These are phyloP conservation scores for Glebionis coronaria DNA, from an alignment of 129 eudicot species.

Conservation along the genomic window DNA sequence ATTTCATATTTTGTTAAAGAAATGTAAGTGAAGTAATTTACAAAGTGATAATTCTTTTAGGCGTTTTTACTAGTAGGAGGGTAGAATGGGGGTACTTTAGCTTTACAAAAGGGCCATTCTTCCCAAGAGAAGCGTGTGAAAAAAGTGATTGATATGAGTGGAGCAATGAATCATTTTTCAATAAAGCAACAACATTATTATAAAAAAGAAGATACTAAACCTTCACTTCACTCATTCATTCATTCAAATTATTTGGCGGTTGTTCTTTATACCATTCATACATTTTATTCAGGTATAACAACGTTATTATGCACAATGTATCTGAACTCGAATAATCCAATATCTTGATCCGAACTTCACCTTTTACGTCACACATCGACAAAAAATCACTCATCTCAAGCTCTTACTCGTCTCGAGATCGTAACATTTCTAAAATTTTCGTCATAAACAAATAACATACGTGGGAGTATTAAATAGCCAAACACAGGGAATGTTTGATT, in stretches of 20 bases:
- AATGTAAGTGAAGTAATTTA: too few relatives aligned
- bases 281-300: not conserved
- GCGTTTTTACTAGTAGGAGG: slow-evolving; percentile 15
- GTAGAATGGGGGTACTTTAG: slow-evolving; percentile 21
- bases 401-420: slow-evolving; percentile 34
- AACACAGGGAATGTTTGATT: slow-evolving; percentile 80
- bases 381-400: slow-evolving; percentile 27
- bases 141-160: slow-evolving; percentile 30
- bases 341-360: not conserved
- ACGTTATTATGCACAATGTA: not conserved
- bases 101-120: slow-evolving; percentile 30
- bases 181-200: slow-evolving; percentile 11
- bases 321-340: not conserved
- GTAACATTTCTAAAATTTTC: slow-evolving; percentile 34
- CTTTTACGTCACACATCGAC: not conserved
- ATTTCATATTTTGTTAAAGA: too few relatives aligned
- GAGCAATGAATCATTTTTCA: slow-evolving; percentile 27
- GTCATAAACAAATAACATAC: slow-evolving; percentile 28
- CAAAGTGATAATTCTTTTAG: too few relatives aligned
- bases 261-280: not conserved
- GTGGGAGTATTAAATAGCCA: slow-evolving; percentile 62
- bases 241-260: not conserved
- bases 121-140: slow-evolving; percentile 37
- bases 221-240: slow-evolving; percentile 1
- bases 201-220: not conserved